Conservation (phyloP, 495 filamentous ascomycete species). For the Polyplosphaeria fusca region DNA sequence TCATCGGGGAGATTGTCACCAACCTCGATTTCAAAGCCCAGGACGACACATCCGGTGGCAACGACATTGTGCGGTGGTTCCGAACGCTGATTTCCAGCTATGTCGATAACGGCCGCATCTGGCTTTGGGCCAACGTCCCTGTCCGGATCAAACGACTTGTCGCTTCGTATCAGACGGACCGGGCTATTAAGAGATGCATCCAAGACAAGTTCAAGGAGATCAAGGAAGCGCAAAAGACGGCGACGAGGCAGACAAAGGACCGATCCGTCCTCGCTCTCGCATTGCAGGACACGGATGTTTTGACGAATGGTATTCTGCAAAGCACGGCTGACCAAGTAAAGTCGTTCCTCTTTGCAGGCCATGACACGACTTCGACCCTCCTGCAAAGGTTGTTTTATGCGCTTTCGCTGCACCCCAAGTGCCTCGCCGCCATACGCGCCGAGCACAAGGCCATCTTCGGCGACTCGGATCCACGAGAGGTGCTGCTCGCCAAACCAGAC, state of each 20-base stretch:
- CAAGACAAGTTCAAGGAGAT: constrained; percentile 24
- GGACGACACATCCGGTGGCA: not conserved
- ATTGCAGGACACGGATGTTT: constrained; percentile 17
- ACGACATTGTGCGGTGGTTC: constrained; percentile 16
- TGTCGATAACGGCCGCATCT: constrained; percentile 16
- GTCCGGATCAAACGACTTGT: constrained; percentile 6
- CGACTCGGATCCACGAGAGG: constrained; percentile 9
- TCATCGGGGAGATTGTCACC: constrained; percentile 29
- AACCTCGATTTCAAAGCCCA: constrained; percentile 20
- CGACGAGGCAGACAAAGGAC: constrained; percentile 10
- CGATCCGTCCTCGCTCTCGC: constrained; percentile 28
- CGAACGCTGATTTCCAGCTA: constrained; percentile 8
- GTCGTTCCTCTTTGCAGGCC: constrained; percentile 48
- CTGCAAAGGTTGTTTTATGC: constrained; percentile 42
- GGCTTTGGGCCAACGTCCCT: constrained; percentile 14
- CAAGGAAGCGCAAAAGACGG: constrained; percentile 19
- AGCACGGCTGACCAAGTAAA: constrained; percentile 35
- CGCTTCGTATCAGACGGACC: constrained; percentile 3
- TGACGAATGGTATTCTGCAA: constrained; percentile 19
- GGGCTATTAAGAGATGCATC: constrained; percentile 19
- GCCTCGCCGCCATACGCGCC: constrained; percentile 38
- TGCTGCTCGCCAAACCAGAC: constrained; percentile 20
- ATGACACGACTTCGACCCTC: constrained; percentile 47
- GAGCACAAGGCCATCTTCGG: constrained; percentile 45
- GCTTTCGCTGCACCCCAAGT: constrained; percentile 41